phyloP scores from a whole-genome alignment of 2,329 filamentous ascomycete genomes.

The Neobulgaria alba region DNA sequence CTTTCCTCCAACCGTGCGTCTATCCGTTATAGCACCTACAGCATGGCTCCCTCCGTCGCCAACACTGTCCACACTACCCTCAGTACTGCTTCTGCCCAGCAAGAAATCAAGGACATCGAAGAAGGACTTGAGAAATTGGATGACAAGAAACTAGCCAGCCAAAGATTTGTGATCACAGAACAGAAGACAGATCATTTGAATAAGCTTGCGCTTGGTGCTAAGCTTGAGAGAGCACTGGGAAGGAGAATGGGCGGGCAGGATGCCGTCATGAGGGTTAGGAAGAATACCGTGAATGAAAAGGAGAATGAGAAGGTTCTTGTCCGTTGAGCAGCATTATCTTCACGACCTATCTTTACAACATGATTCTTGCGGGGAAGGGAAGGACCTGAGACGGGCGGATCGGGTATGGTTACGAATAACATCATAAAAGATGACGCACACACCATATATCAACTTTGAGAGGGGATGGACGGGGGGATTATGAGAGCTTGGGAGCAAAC shows the following conservation, averaged over 20 bases:
- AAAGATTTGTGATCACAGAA: slow-evolving; percentile 56
- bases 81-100: slow-evolving; percentile 26
- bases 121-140: slow-evolving; percentile 59
- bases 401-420: no score
- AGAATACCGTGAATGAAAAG: slow-evolving; percentile 1
- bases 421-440: no score
- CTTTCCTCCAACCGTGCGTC: slow-evolving; percentile 39
- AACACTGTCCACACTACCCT: slow-evolving; percentile 29
- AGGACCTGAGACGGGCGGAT: no score
- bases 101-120: slow-evolving; percentile 52
- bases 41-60: slow-evolving; percentile 36
- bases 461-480: no score
- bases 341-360: no score
- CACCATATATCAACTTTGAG: no score
- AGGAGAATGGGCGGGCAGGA: slow-evolving; percentile 64
- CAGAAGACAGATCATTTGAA: slow-evolving; percentile 61
- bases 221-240: slow-evolving; percentile 60
- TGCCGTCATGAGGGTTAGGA: slow-evolving; percentile 47
- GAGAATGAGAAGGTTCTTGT: no score
- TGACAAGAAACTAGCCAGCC: slow-evolving; percentile 57
- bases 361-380: no score
- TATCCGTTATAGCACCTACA: slow-evolving; percentile 44
- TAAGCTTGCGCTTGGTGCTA: slow-evolving; percentile 65
- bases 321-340: no score
- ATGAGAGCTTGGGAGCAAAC: no score